Conservation (phyloP, 805 yeast species). For the Isabelozyma heimii region DNA sequence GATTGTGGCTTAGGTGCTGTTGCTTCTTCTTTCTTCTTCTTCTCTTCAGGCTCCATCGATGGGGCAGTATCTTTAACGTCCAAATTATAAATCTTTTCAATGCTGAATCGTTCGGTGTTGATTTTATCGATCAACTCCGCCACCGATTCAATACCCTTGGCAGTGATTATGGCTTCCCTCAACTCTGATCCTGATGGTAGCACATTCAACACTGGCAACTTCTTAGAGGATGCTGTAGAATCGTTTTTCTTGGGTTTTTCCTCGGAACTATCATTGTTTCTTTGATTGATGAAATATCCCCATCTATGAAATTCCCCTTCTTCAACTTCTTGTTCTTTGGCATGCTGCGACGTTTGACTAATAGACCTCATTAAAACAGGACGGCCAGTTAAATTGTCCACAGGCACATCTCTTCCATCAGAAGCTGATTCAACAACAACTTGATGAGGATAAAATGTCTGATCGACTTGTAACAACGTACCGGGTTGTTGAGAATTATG, state of each 20-base stretch:
- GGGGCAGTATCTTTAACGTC: conserved; percentile 1
- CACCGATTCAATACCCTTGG: conserved; percentile 72
- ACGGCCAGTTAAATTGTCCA: conserved; percentile 69
- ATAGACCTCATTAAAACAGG: conserved; percentile 65
- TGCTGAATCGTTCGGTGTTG: conserved; percentile 48
- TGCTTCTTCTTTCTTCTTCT: not conserved
- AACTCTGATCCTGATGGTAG: conserved; percentile 56
- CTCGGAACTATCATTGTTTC: conserved; percentile 23
- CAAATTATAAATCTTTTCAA: conserved; percentile 47
- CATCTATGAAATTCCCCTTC: conserved; percentile 90
- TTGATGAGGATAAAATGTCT: conserved; percentile 56
- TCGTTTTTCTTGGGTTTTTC: conserved; percentile 5
- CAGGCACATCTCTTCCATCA: conserved; percentile 49
- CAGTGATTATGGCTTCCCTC: conserved; percentile 63
- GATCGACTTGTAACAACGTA: conserved; percentile 20
- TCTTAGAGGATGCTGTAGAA: not conserved
- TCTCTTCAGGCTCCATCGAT: not conserved
- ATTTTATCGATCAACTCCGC: conserved; percentile 66
- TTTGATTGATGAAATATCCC: conserved; percentile 77
- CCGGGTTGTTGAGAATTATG: conserved; percentile 20
- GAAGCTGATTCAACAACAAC: conserved; percentile 66
- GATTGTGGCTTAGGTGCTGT: not conserved
- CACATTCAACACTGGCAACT: conserved; percentile 30
- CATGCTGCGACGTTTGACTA: conserved; percentile 64
- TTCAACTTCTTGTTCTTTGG: conserved; percentile 78